These are phyloP conservation scores for Vinca minor DNA, from an alignment of 257 asterid species.

Conservation along the genomic window DNA sequence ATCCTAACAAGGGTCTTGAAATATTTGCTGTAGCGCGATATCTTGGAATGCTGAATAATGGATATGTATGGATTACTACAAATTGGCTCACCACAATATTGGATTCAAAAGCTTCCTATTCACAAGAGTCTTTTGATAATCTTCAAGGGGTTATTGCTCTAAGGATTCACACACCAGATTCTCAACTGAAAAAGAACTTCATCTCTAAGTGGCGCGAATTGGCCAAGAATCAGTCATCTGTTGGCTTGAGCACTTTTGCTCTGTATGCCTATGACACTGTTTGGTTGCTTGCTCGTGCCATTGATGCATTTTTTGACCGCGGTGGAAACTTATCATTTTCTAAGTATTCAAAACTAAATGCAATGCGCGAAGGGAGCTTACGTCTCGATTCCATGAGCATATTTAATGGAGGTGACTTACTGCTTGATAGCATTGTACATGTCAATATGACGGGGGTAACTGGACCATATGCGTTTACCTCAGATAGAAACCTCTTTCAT, in stretches of 20 bases:
- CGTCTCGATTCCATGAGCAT: constrained; percentile 30
- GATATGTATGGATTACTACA: constrained; percentile 61
- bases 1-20: constrained; percentile 31
- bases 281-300: constrained; percentile 60
- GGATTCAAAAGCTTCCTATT: constrained; percentile 22
- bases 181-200: constrained; percentile 28
- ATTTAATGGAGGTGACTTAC: constrained; percentile 38
- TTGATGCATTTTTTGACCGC: constrained; percentile 31
- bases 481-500: constrained; percentile 32
- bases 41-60: constrained; percentile 44
- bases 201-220: constrained; percentile 38
- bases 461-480: constrained; percentile 31
- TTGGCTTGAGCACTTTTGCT: constrained; percentile 34
- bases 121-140: constrained; percentile 12
- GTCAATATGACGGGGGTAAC: constrained; percentile 53
- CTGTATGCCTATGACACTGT: constrained; percentile 58
- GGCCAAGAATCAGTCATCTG: constrained; percentile 12
- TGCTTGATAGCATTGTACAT: constrained; percentile 30
- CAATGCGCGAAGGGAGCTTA: constrained; percentile 18
- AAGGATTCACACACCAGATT: constrained; percentile 35
- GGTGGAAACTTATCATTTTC: constrained; percentile 44
- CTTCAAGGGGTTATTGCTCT: constrained; percentile 49
- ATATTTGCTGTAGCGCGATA: constrained; percentile 32
- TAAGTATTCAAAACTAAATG: constrained; percentile 24
- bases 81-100: constrained; percentile 50